phyloP scores from a whole-genome alignment of 352 stramenopile species.

The Pythium folliculosum region DNA sequence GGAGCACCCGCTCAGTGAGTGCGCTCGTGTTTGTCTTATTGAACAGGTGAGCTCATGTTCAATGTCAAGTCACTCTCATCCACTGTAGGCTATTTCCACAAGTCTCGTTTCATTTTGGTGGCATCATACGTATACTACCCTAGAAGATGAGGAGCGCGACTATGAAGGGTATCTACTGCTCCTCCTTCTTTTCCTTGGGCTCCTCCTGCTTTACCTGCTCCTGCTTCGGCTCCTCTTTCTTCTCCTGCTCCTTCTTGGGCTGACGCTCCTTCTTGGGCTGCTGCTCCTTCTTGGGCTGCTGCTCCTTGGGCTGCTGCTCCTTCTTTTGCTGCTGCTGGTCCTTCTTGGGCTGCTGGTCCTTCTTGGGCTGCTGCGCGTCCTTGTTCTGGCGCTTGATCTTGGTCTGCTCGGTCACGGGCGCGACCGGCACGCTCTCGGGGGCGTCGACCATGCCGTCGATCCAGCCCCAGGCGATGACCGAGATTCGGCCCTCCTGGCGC shows the following conservation, averaged over 20 bases:
- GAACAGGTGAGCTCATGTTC: no score
- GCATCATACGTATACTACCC: background rate
- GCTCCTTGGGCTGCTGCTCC: background rate
- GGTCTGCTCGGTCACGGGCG: slow-evolving; percentile 18
- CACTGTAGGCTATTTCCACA: no score
- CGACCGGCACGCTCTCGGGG: slow-evolving; percentile 8
- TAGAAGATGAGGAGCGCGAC: background rate
- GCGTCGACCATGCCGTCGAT: slow-evolving; percentile 70
- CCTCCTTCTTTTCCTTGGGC: background rate
- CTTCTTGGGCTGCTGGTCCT: background rate
- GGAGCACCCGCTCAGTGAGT: no score
- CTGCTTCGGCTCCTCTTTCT: slow-evolving; percentile 4
- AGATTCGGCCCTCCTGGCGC: slow-evolving; percentile 90
- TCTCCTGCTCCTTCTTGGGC: background rate
- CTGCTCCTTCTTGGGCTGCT: background rate
- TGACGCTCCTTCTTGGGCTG: background rate
- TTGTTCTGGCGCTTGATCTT: slow-evolving; percentile 1
- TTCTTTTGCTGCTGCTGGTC: background rate
- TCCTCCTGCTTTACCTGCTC: background rate
- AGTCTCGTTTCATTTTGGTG: no score
- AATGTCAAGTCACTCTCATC: no score
- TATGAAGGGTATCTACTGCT: background rate
- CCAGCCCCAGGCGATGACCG: slow-evolving; percentile 93
- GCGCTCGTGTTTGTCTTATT: no score
- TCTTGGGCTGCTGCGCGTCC: background rate